Evolutionary conservation across 345 rosid species (phyloP), one percentile per base, ranked within the genome.

Genomic region (Murraya paniculata): DNA sequence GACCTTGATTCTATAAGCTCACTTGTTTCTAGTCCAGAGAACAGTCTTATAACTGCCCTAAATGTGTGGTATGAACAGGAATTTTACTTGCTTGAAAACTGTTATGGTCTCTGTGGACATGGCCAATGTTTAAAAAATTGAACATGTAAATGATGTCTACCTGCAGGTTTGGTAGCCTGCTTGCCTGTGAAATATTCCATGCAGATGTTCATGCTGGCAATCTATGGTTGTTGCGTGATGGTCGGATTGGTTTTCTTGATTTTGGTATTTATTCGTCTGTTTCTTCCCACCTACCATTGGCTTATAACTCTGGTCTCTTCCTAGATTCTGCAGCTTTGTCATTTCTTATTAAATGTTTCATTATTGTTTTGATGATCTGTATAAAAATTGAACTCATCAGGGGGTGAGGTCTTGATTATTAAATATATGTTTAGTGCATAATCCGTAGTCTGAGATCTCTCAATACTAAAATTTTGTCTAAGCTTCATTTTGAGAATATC

Each of bases 201-300:
- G 99, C 99, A 79, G 99, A 95, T 92, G 99, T 95, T 31, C 99
- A 95, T 82, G 99, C 98, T 2, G 98, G 99, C 76, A 95, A 95
- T 87, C 86, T 93, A 79, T 93, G 98, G 99, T 65, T 91, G 76
- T 85, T 95, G 83, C 92, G 92, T 70, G 98, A 95, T 90, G 99
- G 99, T 68, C 97, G 96, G 60, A 93, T 93, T 78, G 98, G 99
- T 38, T 95, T 91, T 89, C 98, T 95, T 83, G 99, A 95, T 91
- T 93, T 93, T 82, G 99, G 98, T 95, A 88, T 65, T 78, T 64
- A 76, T 13, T 58, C 30, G 9, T 33, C 18, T 53, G 64, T 64
- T 19, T 19, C 28, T 25, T 38, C 31, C 59, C 1, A 38, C 61
- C 69, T 36, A 22, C 31, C 72, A 64, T 21, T 72, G 16, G 28